Base-by-base conservation (phyloP, 495 filamentous ascomycete genomes). In the Annulohypoxylon nitens region DNA sequence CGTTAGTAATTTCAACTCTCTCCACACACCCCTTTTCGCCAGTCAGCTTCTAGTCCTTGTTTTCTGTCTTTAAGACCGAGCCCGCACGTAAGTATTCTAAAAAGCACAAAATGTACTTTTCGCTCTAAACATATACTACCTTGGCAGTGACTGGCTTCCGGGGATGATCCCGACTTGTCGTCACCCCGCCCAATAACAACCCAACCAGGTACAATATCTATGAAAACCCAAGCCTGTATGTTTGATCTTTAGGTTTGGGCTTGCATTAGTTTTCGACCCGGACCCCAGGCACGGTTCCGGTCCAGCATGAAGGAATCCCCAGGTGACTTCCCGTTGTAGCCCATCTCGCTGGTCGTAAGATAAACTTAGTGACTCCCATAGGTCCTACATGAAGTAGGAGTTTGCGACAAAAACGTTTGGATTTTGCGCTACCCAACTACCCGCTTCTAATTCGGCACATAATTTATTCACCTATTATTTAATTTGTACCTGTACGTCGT, bases 201-300 rank as follows among this genome's bases (percentile, higher is more conserved):
- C 72, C 64, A 75, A 75, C 67, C 45, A 71, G 48, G 11, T 61
- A 57, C 58, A 30, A 55, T 68, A 30, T 18, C 30, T 63, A 10
- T 64, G 51, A 70, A 64, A 51, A 60, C 45, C 67, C 45, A 67
- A 64, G 41, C 16, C 54, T 67, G 67, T 71, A 75, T 71, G 72
- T 75, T 75, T 75, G 64, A 71, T 53, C 16, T 71, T 70, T 70
- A 47, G 72, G 67, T 50, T 70, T 63, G 36, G 37, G 1, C 51
- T 54, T 75, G 67, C 72, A 75, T 75, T 70, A 71, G 67, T 61
- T 67, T 68, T 75, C 67, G 72, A 70, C 64, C 67, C 72, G 54
- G 72, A 64, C 50, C 57, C 68, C 59, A 67, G 64, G 67, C 63
- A 51, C 64, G 67, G 72, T 68, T 68, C 64, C 64, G 64, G 59